Evolutionary conservation across 805 yeast genomes (phyloP).

Genomic region (Cyberlindnera veronae): DNA sequence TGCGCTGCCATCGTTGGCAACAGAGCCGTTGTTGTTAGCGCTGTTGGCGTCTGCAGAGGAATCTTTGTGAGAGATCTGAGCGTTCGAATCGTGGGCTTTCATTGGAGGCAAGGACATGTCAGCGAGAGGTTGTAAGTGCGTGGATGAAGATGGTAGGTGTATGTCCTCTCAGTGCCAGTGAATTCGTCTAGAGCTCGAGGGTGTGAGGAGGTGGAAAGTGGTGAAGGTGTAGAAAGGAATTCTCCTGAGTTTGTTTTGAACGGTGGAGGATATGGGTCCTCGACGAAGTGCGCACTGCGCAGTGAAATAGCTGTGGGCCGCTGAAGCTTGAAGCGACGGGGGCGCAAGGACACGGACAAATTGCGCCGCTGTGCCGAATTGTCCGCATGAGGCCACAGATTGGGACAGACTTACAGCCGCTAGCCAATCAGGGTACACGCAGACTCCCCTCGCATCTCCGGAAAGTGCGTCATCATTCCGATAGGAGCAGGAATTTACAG

Average conservation of each 20-base stretch:
- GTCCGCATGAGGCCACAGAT: neutral
- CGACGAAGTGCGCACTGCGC: conserved; percentile 1
- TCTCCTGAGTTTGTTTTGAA: neutral
- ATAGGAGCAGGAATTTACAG: neutral
- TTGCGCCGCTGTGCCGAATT: conserved; percentile 2
- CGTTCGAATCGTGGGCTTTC: conserved; percentile 13
- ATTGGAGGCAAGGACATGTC: conserved; percentile 19
- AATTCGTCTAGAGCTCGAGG: neutral
- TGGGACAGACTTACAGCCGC: too few relatives aligned
- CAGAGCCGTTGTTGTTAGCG: conserved; percentile 10
- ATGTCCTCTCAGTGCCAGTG: too few relatives aligned
- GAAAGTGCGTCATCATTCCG: conserved; percentile 2
- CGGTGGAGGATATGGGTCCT: neutral
- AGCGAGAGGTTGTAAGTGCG: neutral
- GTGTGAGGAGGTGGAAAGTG: neutral
- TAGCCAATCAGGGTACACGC: too few relatives aligned
- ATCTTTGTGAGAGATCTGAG: conserved; percentile 12
- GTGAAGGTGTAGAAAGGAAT: neutral
- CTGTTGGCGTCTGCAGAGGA: conserved; percentile 9
- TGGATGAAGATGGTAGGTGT: neutral
- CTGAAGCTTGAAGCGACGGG: conserved; percentile 1
- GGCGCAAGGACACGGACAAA: conserved; percentile 1
- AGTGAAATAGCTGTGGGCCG: conserved; percentile 3
- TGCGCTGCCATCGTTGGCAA: conserved; percentile 1
- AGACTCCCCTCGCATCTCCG: too few relatives aligned